These are phyloP conservation scores for Macrolepiota fuliginosa DNA, from an alignment of 768 basidiomycete species.

Conservation along the genomic window DNA sequence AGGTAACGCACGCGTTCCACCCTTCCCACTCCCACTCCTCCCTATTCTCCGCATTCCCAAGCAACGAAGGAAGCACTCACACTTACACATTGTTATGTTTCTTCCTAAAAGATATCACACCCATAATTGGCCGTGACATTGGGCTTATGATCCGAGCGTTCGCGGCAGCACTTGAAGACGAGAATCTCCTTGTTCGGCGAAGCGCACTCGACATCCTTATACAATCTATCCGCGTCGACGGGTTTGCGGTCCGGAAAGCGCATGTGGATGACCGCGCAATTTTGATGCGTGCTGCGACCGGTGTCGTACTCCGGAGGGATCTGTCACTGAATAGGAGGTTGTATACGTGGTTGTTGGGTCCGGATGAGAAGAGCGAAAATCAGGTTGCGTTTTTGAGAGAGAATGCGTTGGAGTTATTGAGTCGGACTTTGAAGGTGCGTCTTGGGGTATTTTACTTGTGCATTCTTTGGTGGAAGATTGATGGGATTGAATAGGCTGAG, in stretches of 20 bases:
- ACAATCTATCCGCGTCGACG: conserved; percentile 73
- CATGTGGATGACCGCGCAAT: conserved; percentile 73
- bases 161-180: conserved; percentile 87
- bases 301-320: conserved; percentile 90
- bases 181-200: conserved; percentile 87
- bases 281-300: conserved; percentile 81
- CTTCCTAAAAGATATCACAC: conserved; percentile 50
- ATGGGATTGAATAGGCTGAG: conserved; percentile 48
- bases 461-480: not conserved
- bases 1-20: conserved; percentile 39
- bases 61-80: too few species aligned
- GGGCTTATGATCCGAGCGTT: conserved; percentile 96
- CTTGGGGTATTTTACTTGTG: not conserved
- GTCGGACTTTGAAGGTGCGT: conserved; percentile 63
- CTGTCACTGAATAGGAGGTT: conserved; percentile 89
- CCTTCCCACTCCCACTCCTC: not conserved
- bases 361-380: conserved; percentile 71
- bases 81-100: not conserved
- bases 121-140: conserved; percentile 79
- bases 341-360: conserved; percentile 90
- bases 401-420: conserved; percentile 72
- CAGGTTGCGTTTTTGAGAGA: conserved; percentile 71
- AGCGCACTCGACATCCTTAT: conserved; percentile 82
- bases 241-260: conserved; percentile 65
- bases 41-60: too few species aligned